Conservation (phyloP, 2,329 filamentous ascomycete species). For the Hypoxylon rubiginosum region DNA sequence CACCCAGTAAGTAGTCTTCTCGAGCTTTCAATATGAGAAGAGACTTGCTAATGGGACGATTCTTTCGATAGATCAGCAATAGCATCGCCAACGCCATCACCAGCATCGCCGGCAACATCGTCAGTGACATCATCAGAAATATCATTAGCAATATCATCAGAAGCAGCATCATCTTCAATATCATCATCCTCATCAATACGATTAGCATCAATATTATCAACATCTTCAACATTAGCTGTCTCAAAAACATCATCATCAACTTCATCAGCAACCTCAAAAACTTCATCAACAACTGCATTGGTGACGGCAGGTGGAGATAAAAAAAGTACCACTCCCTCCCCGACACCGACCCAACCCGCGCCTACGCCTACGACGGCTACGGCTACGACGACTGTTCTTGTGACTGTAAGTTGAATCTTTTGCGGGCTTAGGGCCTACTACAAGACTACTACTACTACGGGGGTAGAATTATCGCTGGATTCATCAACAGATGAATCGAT, state of each 20-base stretch:
- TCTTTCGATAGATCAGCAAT: slow-evolving; percentile 13
- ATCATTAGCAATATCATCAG: background rate
- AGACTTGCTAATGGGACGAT: background rate
- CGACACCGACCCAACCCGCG: slow-evolving; percentile 33
- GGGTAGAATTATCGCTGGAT: background rate
- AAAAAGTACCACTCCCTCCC: slow-evolving; percentile 36
- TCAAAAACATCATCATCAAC: background rate
- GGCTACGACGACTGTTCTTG: slow-evolving; percentile 19
- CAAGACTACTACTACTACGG: too few relatives aligned
- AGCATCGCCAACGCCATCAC: slow-evolving; percentile 24
- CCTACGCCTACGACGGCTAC: slow-evolving; percentile 9
- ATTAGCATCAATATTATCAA: background rate
- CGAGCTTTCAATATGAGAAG: background rate
- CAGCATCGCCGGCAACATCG: slow-evolving; percentile 7
- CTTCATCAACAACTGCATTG: background rate
- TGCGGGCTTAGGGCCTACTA: background rate
- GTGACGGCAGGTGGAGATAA: slow-evolving; percentile 10
- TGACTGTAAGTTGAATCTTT: background rate
- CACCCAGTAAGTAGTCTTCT: slow-evolving; percentile 32
- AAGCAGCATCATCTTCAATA: too few relatives aligned
- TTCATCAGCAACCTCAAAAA: background rate
- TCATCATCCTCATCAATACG: background rate
- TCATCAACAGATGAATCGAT: background rate
- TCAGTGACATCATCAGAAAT: background rate
- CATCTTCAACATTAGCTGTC: background rate